phyloP scores from a whole-genome alignment of 148 eudicot genomes.

The Nepenthes gracilis region DNA sequence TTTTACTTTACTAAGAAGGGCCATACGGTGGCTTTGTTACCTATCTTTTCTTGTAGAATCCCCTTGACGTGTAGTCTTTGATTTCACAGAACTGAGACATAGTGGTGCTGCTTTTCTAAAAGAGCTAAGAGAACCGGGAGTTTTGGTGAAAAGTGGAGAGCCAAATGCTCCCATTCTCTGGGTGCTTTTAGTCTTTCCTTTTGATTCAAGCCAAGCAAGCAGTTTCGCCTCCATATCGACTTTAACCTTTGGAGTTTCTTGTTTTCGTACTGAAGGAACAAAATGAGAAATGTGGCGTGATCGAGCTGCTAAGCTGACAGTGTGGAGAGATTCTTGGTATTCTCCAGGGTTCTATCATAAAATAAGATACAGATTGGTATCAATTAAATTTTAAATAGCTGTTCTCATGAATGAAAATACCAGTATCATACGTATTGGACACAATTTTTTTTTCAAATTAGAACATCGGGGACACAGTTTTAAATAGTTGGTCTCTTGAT shows the following conservation, averaged over 20 bases:
- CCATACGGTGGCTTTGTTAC: slow-evolving; percentile 9
- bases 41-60: slow-evolving; percentile 23
- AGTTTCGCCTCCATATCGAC: slow-evolving; percentile 88
- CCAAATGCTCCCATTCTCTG: slow-evolving; percentile 29
- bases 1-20: background rate
- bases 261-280: slow-evolving; percentile 40
- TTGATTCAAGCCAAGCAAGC: slow-evolving; percentile 79
- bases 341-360: slow-evolving; percentile 64
- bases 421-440: too few species aligned
- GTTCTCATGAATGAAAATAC: background rate
- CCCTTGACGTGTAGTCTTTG: slow-evolving; percentile 20
- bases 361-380: slow-evolving; percentile 5
- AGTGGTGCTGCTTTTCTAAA: slow-evolving; percentile 23
- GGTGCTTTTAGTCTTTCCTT: slow-evolving; percentile 62
- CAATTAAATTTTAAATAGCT: background rate
- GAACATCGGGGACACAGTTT: too few species aligned
- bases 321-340: slow-evolving; percentile 81
- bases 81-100: slow-evolving; percentile 23
- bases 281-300: slow-evolving; percentile 70
- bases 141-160: slow-evolving; percentile 32
- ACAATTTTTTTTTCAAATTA: too few species aligned
- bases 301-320: slow-evolving; percentile 88
- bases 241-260: slow-evolving; percentile 40
- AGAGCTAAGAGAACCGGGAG: slow-evolving; percentile 41
- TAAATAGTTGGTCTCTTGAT: too few species aligned